phyloP scores from a whole-genome alignment of 2,329 filamentous ascomycete species.

The Cladosporium sp. region DNA sequence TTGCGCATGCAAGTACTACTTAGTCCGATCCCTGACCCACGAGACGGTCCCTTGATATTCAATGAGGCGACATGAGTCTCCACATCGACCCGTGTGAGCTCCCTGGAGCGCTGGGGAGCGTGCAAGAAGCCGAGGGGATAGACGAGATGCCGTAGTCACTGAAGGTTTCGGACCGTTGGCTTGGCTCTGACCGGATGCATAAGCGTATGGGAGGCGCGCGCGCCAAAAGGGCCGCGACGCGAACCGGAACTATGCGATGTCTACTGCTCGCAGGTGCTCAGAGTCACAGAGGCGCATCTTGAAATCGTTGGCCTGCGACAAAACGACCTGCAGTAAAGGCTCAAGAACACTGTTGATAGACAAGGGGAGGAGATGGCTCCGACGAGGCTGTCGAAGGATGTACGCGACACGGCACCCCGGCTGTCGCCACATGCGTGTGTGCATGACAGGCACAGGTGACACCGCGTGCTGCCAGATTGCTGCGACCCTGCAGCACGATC shows the following conservation, averaged over 20 bases:
- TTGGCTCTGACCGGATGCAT: constrained; percentile 9
- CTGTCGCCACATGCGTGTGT: constrained; percentile 2
- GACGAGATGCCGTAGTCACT: constrained; percentile 3
- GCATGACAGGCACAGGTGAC: constrained; percentile 12
- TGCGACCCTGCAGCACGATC: constrained; percentile 5
- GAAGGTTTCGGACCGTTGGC: constrained; percentile 10
- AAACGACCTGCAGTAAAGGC: background rate
- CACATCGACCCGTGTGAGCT: background rate
- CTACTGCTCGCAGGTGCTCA: background rate
- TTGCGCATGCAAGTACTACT: constrained; percentile 7
- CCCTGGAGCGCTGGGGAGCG: background rate
- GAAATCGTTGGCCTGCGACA: no score
- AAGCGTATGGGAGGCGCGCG: constrained; percentile 6
- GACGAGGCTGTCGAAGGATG: background rate
- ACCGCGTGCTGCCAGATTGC: constrained; percentile 8
- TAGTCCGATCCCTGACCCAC: constrained; percentile 3
- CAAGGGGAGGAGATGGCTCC: background rate
- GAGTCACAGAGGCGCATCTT: background rate
- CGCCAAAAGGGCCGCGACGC: background rate
- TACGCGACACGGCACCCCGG: background rate
- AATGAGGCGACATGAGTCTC: background rate
- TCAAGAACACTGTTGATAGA: background rate
- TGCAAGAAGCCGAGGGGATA: background rate
- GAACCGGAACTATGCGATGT: background rate
- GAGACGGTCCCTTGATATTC: background rate